Base-by-base conservation (phyloP, 1,139 yeast species). In the Pichia sp. region DNA sequence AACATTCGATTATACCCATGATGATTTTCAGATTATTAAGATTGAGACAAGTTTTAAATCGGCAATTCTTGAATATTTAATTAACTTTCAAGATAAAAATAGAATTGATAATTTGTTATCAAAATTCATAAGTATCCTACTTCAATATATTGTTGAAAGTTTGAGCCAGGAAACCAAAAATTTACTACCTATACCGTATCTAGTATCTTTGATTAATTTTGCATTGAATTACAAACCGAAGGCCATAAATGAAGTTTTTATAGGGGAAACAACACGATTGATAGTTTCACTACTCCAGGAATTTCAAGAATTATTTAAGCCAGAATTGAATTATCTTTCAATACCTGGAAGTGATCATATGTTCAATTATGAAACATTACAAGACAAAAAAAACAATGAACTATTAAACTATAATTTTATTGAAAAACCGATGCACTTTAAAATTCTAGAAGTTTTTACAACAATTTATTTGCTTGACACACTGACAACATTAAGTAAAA, bases 161-260 rank as follows among this genome's bases (percentile, higher is more conserved):
- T 55, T 72, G 41, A 52, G 66, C 16, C 48, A 53, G 1, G 58
- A 55, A 13, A 61, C 68, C 3, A 30, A 32, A 15, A 61, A 56
- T 7, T 56, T 71, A 5, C 51, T 72, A 3, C 58, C 78, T 1
- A 68, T 79, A 1, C 87, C 88, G 2, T 79, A 79, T 59, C 54
- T 82, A 18, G 59, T 81, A 3, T 68, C 81, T 1, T 58, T 82
- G 36, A 65, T 82, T 42, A 75, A 77, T 53, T 77, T 78, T 47
- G 59, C 80, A 1, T 63, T 81, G 13, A 70, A 66, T 40, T 82
- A 79, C 60, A 70, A 82, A 53, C 80, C 84, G 0, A 72, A 76
- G 44, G 87, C 87, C 0, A 69, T 80, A 7, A 66, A 66, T 35
- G 59, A 63, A 27, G 49, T 60, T 4, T 64, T 77, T 9, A 47